Base-by-base conservation (phyloP, 176 grass and related monocot genomes). In the Ensete ventricosum region DNA sequence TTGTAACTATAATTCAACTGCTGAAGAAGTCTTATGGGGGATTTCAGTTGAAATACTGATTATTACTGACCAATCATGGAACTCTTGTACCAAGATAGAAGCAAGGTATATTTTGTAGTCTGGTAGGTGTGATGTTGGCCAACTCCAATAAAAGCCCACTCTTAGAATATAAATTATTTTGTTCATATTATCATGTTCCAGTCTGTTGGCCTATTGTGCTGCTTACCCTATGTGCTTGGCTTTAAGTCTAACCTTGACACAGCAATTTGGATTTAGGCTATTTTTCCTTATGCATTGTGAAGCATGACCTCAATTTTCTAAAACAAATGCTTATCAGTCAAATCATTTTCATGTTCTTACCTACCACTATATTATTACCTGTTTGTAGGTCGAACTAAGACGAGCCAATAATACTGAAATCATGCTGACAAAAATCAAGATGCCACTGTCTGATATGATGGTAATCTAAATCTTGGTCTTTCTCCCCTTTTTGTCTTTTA, bases 341-440 rank as follows among this genome's bases (percentile, higher is more conserved):
- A 29, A 67, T 12, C 9, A 11, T 67, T 67, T 14, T 6, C 64
- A 29, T 67, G 26, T 29, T 67, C 14, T 5, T 29, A 29, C 26
- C 12, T 50, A 16, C 34, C 34, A 43, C 20, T 11, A 52, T 14
- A 26, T 27, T 19, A 23, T 16, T 27, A 60, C 54, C 63, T 71
- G 64, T 76, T 77, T 78, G 62, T 83, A 97, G 93, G 78, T 97
- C 0, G 93, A 97, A 76, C 21, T 92, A 85, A 84, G 87, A 74
- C 77, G 93, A 71, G 93, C 93, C n/a, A 93, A 92, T 84, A 97
- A 97, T 72, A 90, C 90, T 34, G 93, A 97, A 71, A 97, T 97
- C 81, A 97, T 97, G 93, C 81, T 97, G 81, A 97, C 93, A n/a
- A 97, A 92, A 88, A 97, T 97, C 80, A 97, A 97, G 83, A 97